These are phyloP conservation scores for Cardamine occulta DNA, from an alignment of 345 rosid species.

Conservation along the genomic window DNA sequence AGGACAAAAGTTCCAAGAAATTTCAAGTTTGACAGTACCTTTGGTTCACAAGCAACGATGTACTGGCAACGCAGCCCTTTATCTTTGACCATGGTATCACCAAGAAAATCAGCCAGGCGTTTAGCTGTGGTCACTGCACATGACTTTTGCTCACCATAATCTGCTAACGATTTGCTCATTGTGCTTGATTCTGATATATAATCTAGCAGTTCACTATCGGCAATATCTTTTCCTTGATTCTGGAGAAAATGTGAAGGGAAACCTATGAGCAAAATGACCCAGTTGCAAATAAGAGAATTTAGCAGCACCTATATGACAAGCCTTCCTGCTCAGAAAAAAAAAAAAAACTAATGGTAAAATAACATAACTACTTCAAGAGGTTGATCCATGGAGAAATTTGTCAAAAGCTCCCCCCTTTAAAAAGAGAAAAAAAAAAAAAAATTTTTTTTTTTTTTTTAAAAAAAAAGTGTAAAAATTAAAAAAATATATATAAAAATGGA, in stretches of 20 bases:
- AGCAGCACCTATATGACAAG: slow-evolving; percentile 26
- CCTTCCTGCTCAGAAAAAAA: neutral
- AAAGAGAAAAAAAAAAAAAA: too few species aligned
- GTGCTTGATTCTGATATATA: slow-evolving; percentile 99
- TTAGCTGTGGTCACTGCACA: slow-evolving; percentile 98
- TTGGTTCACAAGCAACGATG: slow-evolving; percentile 94
- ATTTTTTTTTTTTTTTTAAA: too few species aligned
- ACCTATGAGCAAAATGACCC: slow-evolving; percentile 21
- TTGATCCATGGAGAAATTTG: slow-evolving; percentile 89
- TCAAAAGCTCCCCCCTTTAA: too few species aligned
- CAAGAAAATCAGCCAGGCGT: slow-evolving; percentile 94
- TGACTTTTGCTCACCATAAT: slow-evolving; percentile 92
- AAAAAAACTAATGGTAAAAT: slow-evolving; percentile 42
- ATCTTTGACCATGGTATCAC: slow-evolving; percentile 93
- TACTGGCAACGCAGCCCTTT: slow-evolving; percentile 98
- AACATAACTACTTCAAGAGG: slow-evolving; percentile 94
- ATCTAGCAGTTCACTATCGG: slow-evolving; percentile 91
- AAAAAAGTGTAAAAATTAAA: neutral
- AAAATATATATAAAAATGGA: neutral
- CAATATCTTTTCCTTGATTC: slow-evolving; percentile 92
- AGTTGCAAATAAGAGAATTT: slow-evolving; percentile 16
- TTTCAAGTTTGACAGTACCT: slow-evolving; percentile 49
- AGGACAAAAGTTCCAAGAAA: neutral
- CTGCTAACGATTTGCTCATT: slow-evolving; percentile 98
- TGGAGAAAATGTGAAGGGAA: slow-evolving; percentile 44